phyloP scores from a whole-genome alignment of 495 filamentous ascomycete genomes.

The Penicillium robsamsonii region DNA sequence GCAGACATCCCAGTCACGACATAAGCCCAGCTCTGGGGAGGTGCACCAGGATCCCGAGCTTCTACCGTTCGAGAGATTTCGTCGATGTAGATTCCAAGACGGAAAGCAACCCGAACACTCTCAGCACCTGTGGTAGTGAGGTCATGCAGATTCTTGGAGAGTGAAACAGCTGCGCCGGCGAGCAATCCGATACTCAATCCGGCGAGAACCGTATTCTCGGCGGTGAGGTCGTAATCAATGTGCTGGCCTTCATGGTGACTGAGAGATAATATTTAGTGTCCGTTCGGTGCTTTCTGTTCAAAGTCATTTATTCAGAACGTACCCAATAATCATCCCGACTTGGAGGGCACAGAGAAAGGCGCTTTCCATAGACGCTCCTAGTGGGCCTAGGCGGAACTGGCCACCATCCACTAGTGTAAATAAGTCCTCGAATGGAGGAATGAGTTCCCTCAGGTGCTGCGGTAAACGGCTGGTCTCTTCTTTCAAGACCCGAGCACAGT shows the following conservation, averaged over 20 bases:
- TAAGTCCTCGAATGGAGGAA: too few species aligned
- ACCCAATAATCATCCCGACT: too few species aligned
- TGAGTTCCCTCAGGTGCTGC: too few species aligned
- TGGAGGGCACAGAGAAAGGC: too few species aligned
- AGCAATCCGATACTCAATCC: constrained; percentile 43
- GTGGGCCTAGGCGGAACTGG: too few species aligned
- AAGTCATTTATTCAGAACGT: too few species aligned
- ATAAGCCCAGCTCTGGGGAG: constrained; percentile 41
- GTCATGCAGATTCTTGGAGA: constrained; percentile 31
- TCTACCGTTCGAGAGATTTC: constrained; percentile 36
- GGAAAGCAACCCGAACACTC: constrained; percentile 35
- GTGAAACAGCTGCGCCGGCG: constrained; percentile 35
- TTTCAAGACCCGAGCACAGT: too few species aligned
- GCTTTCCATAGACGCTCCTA: too few species aligned
- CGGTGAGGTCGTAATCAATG: constrained; percentile 24
- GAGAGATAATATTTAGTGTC: too few species aligned
- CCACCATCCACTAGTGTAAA: too few species aligned
- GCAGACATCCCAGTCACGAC: constrained; percentile 32
- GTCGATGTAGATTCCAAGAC: constrained; percentile 36
- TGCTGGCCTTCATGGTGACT: constrained; percentile 18
- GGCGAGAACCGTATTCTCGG: constrained; percentile 27
- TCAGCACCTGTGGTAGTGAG: constrained; percentile 25
- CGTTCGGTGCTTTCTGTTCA: too few species aligned
- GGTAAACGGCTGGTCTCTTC: too few species aligned
- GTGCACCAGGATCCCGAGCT: constrained; percentile 18